Percentiles rank a stretch among this genome's conserved stretches.
Conservation (phyloP, 176 grass and related monocot genomes). For the Rhynchospora breviuscula region DNA sequence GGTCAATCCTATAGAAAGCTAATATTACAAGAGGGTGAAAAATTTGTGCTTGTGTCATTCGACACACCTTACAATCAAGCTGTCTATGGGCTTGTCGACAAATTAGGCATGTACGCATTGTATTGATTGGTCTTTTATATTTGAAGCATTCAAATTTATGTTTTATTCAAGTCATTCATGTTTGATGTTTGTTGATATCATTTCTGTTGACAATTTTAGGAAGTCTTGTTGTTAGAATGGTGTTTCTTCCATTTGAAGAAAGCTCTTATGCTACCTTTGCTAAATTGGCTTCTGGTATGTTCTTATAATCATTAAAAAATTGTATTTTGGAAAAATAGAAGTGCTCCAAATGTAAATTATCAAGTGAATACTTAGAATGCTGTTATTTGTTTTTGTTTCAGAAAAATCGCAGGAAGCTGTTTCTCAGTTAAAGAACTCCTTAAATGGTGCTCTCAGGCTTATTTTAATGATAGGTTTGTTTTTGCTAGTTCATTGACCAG, state of each 20-base stretch:
- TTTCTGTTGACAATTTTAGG: conserved; percentile 39
- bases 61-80: conserved; percentile 98
- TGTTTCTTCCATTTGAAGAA: conserved; percentile 99
- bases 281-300: conserved; percentile 68
- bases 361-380: background rate
- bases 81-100: conserved; percentile 85
- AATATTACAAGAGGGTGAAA: conserved; percentile 97
- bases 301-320: conserved; percentile 16
- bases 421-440: conserved; percentile 59
- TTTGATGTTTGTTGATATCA: conserved; percentile 9
- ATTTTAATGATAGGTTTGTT: conserved; percentile 81
- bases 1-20: conserved; percentile 82
- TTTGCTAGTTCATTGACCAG: background rate
- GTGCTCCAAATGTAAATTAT: background rate
- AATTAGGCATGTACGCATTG: conserved; percentile 65
- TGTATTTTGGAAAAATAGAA: background rate
- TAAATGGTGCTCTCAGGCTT: conserved; percentile 75
- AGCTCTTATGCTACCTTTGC: conserved; percentile 94
- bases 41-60: conserved; percentile 83
- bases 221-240: conserved; percentile 94
- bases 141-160: conserved; percentile 17
- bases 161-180: conserved; percentile 10
- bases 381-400: conserved; percentile 33
- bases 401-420: conserved; percentile 52
- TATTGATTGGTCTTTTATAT: background rate